Base-by-base conservation (phyloP, 352 stramenopile genomes). In the Pythium brachiatum region DNA sequence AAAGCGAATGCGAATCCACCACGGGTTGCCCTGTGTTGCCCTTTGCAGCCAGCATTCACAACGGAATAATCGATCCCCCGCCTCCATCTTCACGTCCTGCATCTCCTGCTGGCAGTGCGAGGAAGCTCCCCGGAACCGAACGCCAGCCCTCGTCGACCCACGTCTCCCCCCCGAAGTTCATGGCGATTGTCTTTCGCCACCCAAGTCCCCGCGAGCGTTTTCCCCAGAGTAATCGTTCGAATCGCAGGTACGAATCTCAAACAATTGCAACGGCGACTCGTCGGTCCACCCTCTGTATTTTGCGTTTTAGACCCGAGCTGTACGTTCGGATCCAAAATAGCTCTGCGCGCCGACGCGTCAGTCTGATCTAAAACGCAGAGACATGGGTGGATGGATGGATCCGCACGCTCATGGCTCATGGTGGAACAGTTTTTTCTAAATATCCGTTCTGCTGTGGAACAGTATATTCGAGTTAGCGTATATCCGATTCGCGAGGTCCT, bases 111-210 rank as follows among this genome's bases (percentile, higher is more conserved):
- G 18, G 6, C 3, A 0, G 39, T 47, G n/a, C 39, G 7, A 5
- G n/a, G 39, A 26, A 47, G n/a, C 39, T 26, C 6, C 39, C 3
- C 39, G 39, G 39, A 47, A 47, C 34, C 34, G 34, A 12, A 41
- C 12, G 8, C 8, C 34, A 23, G 16, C 39, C 16, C 39, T 7
- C 12, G 7, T 7, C 39, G 39, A 47, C 39, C 18, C 2, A 23
- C 18, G 18, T 47, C 39, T 47, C 39, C 16, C 13, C 57, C 47
- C 57, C 16, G 25, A 43, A 26, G 32, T 64, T 57, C 57, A 64
- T 64, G 57, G 57, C 46, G 57, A 64, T 57, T 48, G 57, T 52
- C 57, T 46, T 50, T 26, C 56, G 34, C 56, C 56, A 31, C 20
- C 46, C 57, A 46, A 47, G 29, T 56, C 39, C 31, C 43, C 34